Conservation (phyloP, 2,329 filamentous ascomycete species). For the Karstenula rhodostoma region DNA sequence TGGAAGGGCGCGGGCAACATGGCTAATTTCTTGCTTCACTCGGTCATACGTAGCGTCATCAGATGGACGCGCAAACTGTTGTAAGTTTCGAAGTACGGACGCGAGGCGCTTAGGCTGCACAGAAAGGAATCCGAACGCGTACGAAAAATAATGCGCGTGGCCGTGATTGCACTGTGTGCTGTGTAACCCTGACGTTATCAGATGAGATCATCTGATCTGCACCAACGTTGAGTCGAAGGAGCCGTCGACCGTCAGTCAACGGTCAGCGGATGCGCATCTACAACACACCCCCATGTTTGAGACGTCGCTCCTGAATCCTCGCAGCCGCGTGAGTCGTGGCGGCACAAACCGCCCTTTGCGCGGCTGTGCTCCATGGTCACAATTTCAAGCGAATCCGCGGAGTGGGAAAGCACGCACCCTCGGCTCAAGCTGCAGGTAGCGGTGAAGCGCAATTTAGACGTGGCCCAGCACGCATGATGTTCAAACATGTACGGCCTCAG, state of each 20-base stretch:
- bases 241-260: background rate
- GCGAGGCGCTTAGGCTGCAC: background rate
- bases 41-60: background rate
- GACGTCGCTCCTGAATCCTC: conserved; percentile 2
- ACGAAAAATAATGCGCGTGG: background rate
- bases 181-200: background rate
- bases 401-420: background rate
- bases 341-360: conserved; percentile 5
- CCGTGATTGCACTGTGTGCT: background rate
- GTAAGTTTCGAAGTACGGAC: background rate
- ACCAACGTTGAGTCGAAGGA: conserved; percentile 2
- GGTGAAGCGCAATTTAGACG: conserved; percentile 5
- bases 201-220: conserved; percentile 10
- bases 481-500: conserved; percentile 25
- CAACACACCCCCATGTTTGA: conserved; percentile 9
- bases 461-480: conserved; percentile 28
- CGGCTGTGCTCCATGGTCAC: conserved; percentile 1
- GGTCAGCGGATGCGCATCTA: background rate
- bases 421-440: conserved; percentile 14
- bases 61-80: background rate
- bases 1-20: background rate
- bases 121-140: background rate
- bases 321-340: background rate
- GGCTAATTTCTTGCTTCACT: background rate
- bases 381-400: background rate